Evolutionary conservation across 1,139 yeast genomes (phyloP).

Genomic region (Kodamaea sp.): DNA sequence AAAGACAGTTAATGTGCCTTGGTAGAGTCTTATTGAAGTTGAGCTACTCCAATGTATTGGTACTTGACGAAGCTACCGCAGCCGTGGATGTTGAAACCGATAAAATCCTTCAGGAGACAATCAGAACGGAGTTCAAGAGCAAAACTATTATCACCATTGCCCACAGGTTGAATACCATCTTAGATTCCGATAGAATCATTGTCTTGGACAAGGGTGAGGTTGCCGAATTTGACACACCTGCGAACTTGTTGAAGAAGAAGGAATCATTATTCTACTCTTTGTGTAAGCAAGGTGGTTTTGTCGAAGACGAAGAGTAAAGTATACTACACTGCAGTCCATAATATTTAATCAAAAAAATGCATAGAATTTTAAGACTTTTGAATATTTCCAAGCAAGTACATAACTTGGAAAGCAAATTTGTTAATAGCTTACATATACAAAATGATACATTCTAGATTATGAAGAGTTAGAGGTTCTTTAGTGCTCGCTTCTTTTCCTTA

Average conservation of each 20-base stretch:
- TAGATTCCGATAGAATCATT: slow-evolving; percentile 86
- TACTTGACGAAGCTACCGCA: slow-evolving; percentile 95
- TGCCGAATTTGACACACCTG: slow-evolving; percentile 85
- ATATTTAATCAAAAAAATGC: too few relatives aligned
- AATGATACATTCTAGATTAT: too few relatives aligned
- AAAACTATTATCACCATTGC: slow-evolving; percentile 94
- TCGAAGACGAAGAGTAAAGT: slow-evolving; percentile 23
- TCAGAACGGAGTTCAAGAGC: slow-evolving; percentile 79
- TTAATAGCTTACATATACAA: too few relatives aligned
- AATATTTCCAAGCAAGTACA: too few relatives aligned
- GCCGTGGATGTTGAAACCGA: slow-evolving; percentile 98
- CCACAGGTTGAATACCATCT: slow-evolving; percentile 88
- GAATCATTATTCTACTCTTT: slow-evolving; percentile 76
- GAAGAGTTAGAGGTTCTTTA: slow-evolving; percentile 14
- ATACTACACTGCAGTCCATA: too few relatives aligned
- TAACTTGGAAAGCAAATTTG: too few relatives aligned
- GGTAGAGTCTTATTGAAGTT: slow-evolving; percentile 79
- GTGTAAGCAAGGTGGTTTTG: slow-evolving; percentile 67
- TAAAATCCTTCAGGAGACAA: slow-evolving; percentile 80
- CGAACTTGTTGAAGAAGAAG: slow-evolving; percentile 60
- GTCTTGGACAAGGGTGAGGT: slow-evolving; percentile 85
- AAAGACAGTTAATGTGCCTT: slow-evolving; percentile 86
- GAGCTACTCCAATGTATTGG: slow-evolving; percentile 67
- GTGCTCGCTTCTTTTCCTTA: slow-evolving; percentile 86
- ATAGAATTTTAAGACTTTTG: too few relatives aligned